Conservation (phyloP, 352 stramenopile species). For the Chrysophaeum taylorii region DNA sequence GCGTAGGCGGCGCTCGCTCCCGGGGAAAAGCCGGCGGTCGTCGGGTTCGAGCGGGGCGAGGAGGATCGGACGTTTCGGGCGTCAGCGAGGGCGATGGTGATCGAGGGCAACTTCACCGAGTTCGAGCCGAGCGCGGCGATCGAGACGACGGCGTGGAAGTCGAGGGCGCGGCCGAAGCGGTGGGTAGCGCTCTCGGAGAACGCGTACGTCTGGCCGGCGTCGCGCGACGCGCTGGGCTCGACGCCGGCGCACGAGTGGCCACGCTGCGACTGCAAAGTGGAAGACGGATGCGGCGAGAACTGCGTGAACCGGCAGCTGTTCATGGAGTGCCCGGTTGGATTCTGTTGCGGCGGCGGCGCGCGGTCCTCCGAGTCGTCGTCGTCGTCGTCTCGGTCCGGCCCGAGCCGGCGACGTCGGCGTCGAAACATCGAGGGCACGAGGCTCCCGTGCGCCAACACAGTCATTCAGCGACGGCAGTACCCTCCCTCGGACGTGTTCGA, state of each 20-base stretch:
- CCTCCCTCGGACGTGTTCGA: slow-evolving; percentile 9
- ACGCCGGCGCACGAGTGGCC: neutral
- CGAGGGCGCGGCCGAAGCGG: neutral
- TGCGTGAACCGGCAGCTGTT: slow-evolving; percentile 11
- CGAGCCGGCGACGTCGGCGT: neutral
- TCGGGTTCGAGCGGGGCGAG: neutral
- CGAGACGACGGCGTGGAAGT: neutral
- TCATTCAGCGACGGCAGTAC: neutral
- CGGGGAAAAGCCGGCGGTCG: neutral
- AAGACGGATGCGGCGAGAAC: neutral
- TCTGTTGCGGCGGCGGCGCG: neutral
- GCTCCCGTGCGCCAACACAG: neutral
- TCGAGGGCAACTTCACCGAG: neutral
- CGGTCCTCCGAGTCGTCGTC: too few species aligned
- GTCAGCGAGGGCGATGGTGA: neutral
- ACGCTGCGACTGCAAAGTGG: neutral
- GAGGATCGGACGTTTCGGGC: neutral
- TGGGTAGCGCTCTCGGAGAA: neutral
- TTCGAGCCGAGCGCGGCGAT: neutral
- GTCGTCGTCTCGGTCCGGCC: neutral
- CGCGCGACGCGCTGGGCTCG: neutral
- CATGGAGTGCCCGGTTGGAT: neutral
- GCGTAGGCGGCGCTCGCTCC: neutral
- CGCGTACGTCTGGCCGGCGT: neutral
- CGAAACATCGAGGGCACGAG: neutral